A percentile compares a stretch with the other conserved stretches of the same genome.
These are phyloP conservation scores for Aspergillus aculeatus DNA, from an alignment of 2,329 filamentous ascomycete genomes.

Conservation along the genomic window DNA sequence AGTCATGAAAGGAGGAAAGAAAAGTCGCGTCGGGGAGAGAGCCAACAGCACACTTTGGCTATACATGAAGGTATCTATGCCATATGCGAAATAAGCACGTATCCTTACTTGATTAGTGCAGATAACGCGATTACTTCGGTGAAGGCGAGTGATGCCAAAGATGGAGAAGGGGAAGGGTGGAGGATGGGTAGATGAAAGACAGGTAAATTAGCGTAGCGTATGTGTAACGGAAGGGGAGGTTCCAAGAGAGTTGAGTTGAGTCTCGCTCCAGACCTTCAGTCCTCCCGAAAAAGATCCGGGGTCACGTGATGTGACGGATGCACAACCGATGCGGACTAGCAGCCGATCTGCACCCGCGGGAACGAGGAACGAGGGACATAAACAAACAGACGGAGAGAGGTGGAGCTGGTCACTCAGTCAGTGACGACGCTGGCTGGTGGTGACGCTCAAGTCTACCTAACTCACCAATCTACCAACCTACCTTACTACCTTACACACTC, in stretches of 20 bases:
- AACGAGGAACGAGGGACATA: conserved; percentile 37
- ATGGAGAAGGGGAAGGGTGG: neutral
- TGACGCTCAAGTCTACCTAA: neutral
- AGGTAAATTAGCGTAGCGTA: neutral
- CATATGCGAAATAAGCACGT: neutral
- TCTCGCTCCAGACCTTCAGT: conserved; percentile 2
- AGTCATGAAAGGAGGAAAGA: conserved; percentile 2
- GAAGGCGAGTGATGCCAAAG: neutral
- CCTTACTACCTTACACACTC: no score
- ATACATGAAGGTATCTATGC: neutral
- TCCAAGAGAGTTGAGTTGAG: neutral
- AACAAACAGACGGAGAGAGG: conserved; percentile 34
- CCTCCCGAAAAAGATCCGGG: conserved; percentile 17
- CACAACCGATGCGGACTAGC: conserved; percentile 24
- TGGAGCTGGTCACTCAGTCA: conserved; percentile 5
- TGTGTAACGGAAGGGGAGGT: neutral
- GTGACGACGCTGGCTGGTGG: neutral
- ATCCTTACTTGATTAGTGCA: neutral
- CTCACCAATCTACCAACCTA: no score
- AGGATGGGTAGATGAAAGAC: neutral
- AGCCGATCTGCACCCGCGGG: conserved; percentile 29
- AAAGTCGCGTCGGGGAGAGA: neutral
- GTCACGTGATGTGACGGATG: conserved; percentile 23
- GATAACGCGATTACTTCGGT: neutral
- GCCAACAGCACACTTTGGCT: neutral